Conservation (phyloP, 2,329 filamentous ascomycete genomes). For the Phyllosticta capitalensis region DNA sequence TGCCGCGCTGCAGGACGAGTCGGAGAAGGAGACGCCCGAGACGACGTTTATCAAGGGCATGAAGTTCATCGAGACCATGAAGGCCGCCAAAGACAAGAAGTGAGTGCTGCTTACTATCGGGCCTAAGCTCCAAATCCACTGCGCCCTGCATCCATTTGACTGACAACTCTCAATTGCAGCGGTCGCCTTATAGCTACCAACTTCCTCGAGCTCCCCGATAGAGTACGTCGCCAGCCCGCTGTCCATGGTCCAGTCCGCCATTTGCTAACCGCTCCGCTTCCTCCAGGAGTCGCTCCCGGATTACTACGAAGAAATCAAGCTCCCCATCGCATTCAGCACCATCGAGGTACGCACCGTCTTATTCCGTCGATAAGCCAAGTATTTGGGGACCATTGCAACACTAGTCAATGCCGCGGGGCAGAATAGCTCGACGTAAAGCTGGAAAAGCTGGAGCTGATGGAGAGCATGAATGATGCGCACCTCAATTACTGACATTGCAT, state of each 20-base stretch:
- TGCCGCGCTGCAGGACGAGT: conserved; percentile 19
- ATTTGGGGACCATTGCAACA: not conserved
- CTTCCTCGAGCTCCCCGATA: conserved; percentile 63
- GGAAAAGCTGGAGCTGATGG: not conserved
- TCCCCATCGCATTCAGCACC: conserved; percentile 69
- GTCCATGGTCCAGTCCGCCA: conserved; percentile 13
- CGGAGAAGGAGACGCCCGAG: conserved; percentile 48
- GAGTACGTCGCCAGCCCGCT: conserved; percentile 26
- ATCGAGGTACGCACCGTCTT: conserved; percentile 50
- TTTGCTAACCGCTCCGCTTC: conserved; percentile 12
- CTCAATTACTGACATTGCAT: conserved; percentile 14
- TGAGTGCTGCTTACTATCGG: conserved; percentile 35
- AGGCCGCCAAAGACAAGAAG: conserved; percentile 72
- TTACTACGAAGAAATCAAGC: conserved; percentile 67
- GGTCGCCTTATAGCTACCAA: conserved; percentile 64
- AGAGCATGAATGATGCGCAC: not conserved
- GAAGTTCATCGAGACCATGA: conserved; percentile 65
- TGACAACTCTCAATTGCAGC: conserved; percentile 19
- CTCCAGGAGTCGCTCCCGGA: conserved; percentile 51
- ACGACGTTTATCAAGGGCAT: conserved; percentile 63
- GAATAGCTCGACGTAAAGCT: not conserved
- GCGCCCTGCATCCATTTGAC: not conserved
- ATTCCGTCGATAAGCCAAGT: not conserved
- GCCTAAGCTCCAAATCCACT: conserved; percentile 4
- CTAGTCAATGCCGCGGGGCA: not conserved